Percentiles rank a stretch among this genome's conserved stretches.
These are phyloP conservation scores for Solanum tarapatanum DNA, from an alignment of 257 asterid genomes.

Conservation along the genomic window DNA sequence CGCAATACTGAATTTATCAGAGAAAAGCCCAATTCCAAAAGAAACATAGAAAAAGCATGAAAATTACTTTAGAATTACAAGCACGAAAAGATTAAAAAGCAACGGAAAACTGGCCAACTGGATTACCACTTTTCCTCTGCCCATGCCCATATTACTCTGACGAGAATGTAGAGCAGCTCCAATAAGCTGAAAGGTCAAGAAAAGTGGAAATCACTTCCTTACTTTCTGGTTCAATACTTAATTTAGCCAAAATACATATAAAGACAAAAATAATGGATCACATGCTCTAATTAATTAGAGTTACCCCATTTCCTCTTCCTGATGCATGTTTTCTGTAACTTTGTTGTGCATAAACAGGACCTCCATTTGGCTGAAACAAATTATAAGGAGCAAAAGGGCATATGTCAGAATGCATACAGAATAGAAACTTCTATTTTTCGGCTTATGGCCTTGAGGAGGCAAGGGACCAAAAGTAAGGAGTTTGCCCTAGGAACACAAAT, in stretches of 20 bases:
- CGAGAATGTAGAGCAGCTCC: constrained; percentile 1
- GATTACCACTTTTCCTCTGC: constrained; percentile 4
- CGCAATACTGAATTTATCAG: not conserved
- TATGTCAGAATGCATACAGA: not conserved
- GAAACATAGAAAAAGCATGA: not conserved
- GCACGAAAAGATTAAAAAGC: not conserved
- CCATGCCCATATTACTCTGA: not conserved
- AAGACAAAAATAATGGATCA: not conserved
- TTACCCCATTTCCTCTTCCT: constrained; percentile 14
- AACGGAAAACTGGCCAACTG: not conserved
- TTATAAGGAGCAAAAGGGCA: not conserved
- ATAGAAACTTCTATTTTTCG: not conserved
- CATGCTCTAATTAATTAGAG: not conserved
- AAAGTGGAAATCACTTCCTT: not conserved
- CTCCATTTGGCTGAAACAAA: constrained; percentile 10
- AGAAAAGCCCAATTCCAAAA: not conserved
- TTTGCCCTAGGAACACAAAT: not conserved
- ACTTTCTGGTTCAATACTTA: not conserved
- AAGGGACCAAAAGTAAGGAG: not conserved
- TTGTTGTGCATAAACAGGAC: not conserved
- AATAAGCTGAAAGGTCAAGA: constrained; percentile 1
- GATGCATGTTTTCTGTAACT: not conserved
- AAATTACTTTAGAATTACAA: not conserved
- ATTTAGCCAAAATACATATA: not conserved
- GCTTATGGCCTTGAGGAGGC: not conserved